Base-by-base conservation (phyloP, 2,329 filamentous ascomycete species). In the Ophiostoma novo-ulmi region DNA sequence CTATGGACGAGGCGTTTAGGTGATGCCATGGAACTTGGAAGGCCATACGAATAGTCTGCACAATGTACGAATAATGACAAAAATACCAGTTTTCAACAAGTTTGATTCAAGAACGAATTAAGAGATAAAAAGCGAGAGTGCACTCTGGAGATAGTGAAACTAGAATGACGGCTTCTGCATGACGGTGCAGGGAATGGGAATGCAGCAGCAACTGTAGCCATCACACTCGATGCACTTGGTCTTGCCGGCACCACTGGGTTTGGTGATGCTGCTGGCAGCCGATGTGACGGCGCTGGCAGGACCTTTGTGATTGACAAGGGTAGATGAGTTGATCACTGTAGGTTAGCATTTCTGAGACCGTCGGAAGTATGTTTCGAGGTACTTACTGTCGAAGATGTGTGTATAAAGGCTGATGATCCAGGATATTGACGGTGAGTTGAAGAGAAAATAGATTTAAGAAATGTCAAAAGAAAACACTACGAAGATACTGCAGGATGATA, bases 171-270 rank as follows among this genome's bases (percentile, higher is more conserved):
- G n/a, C 3, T 38, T 35, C 31, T 68, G 61, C 70, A 70, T 68
- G 11, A 68, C 55, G 3, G 70, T 70, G 17, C 55, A 70, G n/a
- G 69, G 83, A 70, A 81, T 81, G 0, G 82, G 81, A 71, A 87
- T 85, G 75, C 85, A 87, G 77, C 85, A 87, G 76, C 84, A 87
- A 68, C 84, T 79, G 74, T 80, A 82, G 52, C 81, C 83, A 73
- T 81, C 83, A 74, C 83, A 85, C 74, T 84, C 80, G 72, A 85
- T 79, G 75, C 84, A 85, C 71, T 80, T 81, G 1, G 82, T 83
- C 76, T 82, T 81, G 41, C 79, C 80, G 0, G 79, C 76, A 31
- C 52, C 52, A 2, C 77, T 78, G 58, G 78, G 78, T 67, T 80
- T 80, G 8, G 82, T 63, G 20, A 55, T 55, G 48, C 48, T 55